Evolutionary conservation across 352 stramenopile species (phyloP).

Genomic region (Globisporangium rhizosaccharum): DNA sequence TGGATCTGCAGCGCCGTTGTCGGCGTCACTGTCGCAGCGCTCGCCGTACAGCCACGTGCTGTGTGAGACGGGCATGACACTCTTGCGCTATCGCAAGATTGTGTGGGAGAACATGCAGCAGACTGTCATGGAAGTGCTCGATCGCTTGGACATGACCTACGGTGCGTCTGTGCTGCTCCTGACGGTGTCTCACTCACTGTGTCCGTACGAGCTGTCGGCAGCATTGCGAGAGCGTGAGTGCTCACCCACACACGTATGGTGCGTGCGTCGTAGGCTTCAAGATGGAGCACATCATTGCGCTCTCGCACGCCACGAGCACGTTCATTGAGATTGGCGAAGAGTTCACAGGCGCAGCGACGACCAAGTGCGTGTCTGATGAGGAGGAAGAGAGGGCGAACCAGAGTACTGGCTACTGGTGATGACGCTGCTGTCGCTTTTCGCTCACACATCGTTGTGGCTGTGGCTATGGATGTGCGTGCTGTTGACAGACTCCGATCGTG

Average conservation of each 20-base stretch:
- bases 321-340: conserved; percentile 85
- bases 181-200: not conserved
- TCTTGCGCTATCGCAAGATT: conserved; percentile 76
- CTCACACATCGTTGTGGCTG: not conserved
- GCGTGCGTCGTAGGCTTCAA: conserved; percentile 51
- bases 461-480: not conserved
- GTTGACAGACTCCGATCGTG: conserved; percentile 45
- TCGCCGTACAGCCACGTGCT: conserved; percentile 61
- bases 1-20: not conserved
- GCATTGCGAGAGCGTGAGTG: no score
- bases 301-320: conserved; percentile 66
- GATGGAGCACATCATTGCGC: conserved; percentile 82
- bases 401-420: no score
- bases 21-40: conserved; percentile 12
- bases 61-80: conserved; percentile 73
- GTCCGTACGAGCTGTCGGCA: conserved; percentile 3
- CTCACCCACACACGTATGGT: conserved; percentile 4
- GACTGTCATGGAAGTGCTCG: conserved; percentile 62
- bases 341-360: conserved; percentile 65
- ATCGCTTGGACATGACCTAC: conserved; percentile 67
- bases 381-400: not conserved
- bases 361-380: conserved; percentile 37
- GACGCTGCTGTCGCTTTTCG: no score
- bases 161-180: conserved; percentile 24
- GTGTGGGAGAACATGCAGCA: conserved; percentile 87